A percentile compares a stretch with the other conserved stretches of the same genome.
Evolutionary conservation across 2,329 filamentous ascomycete genomes (phyloP).

Genomic region (Blumeriella jaapii): DNA sequence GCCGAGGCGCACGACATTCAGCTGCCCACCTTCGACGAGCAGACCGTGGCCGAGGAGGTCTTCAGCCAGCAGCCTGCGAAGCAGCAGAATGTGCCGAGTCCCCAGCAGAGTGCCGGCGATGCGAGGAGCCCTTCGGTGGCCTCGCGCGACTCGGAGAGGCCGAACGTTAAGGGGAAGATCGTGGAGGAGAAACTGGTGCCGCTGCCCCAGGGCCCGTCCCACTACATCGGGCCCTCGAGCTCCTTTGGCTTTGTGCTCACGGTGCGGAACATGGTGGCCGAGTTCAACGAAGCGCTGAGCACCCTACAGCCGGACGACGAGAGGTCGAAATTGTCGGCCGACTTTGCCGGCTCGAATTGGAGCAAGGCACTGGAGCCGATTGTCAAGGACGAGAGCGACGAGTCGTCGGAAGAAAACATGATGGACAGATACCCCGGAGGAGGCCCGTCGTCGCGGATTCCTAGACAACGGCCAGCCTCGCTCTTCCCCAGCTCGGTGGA

Average conservation of each 20-base stretch:
- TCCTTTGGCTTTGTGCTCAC: constrained; percentile 25
- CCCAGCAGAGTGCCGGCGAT: constrained; percentile 12
- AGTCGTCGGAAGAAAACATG: constrained; percentile 17
- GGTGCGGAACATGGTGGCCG: constrained; percentile 23
- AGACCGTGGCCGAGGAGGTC: constrained; percentile 18
- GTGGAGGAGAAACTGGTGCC: constrained; percentile 23
- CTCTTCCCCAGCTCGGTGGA: constrained; percentile 13
- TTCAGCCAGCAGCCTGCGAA: constrained; percentile 20
- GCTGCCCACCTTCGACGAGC: constrained; percentile 28
- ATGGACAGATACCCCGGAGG: constrained; percentile 4
- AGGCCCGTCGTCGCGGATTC: constrained; percentile 1
- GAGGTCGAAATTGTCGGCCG: constrained; percentile 17
- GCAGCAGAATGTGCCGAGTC: constrained; percentile 8
- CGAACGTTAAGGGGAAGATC: constrained; percentile 7
- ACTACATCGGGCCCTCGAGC: constrained; percentile 26
- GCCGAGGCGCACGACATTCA: constrained; percentile 29
- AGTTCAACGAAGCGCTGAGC: constrained; percentile 20
- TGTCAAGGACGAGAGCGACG: constrained; percentile 20
- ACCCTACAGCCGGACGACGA: constrained; percentile 19
- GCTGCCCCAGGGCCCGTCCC: constrained; percentile 20
- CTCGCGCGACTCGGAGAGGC: constrained; percentile 13
- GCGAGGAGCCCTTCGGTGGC: constrained; percentile 11
- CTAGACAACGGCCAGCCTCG: constrained; percentile 8
- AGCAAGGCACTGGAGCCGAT: constrained; percentile 25
- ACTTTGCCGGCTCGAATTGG: constrained; percentile 23